Base-by-base conservation (phyloP, 192 early-diverging fungal genomes). In the Backusella mclennaniae region DNA sequence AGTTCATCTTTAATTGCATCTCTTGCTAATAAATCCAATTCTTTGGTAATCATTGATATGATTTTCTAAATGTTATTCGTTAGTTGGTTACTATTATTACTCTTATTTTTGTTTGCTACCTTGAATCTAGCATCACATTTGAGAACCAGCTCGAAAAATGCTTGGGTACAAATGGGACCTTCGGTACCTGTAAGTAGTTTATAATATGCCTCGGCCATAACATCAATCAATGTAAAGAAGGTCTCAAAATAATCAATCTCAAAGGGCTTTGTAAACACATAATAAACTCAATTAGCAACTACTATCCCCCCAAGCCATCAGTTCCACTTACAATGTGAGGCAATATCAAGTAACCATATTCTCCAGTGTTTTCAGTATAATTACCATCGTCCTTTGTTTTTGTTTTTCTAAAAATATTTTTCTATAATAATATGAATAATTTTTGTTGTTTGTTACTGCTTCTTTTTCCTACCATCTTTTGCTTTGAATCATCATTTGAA, bases 181-280 rank as follows among this genome's bases (percentile, higher is more conserved):
- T 49, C 74, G 14, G 76, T 82, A 21, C 73, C 79, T 66, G 66
- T 41, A 15, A 86, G 68, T 11, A 86, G 42, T 53, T 84, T 86
- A 67, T 86, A 75, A 77, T 92, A 92, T 72, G 88, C 86, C 53
- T 91, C 88, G 4, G 84, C 83, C 6, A 90, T 80, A 14, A 91
- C 86, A 69, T 92, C 89, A 52, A 88, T 88, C 23, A 92, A 80
- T 39, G 91, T 90, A 77, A 88, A 90, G 76, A 91, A 91, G 26
- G 87, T 87, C 71, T 92, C 90, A 38, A 92, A 76, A 82, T 89
- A 92, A 76, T 91, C 90, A 67, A 92, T 70, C 71, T 92, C 91
- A 73, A 89, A 91, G 17, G 91, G 90, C 85, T 86, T 38, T 38
- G 49, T 39, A 63, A 33, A 5, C 15, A 15, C 15, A 44, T 19